Conservation (phyloP, 2,329 filamentous ascomycete species). For the Cladorrhinum sp. region DNA sequence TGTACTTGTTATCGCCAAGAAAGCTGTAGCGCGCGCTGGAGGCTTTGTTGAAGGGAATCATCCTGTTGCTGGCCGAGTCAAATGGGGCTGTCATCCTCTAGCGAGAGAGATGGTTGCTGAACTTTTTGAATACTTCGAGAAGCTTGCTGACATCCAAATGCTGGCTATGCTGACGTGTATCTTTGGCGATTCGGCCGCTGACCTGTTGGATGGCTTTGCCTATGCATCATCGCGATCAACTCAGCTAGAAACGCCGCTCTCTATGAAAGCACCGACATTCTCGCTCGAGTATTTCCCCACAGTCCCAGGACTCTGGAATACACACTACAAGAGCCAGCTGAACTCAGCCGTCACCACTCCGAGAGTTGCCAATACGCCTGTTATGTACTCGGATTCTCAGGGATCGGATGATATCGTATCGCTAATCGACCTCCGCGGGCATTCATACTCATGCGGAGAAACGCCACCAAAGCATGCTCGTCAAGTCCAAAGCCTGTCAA, state of each 20-base stretch:
- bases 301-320: constrained; percentile 52
- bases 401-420: constrained; percentile 55
- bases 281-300: constrained; percentile 65
- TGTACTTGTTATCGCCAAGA: constrained; percentile 66
- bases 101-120: constrained; percentile 59
- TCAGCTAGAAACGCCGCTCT: constrained; percentile 59
- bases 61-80: constrained; percentile 56
- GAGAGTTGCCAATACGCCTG: constrained; percentile 54
- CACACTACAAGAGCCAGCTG: constrained; percentile 49
- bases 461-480: constrained; percentile 54
- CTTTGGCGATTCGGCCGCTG: constrained; percentile 59
- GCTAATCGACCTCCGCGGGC: constrained; percentile 52
- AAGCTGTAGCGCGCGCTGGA: constrained; percentile 49
- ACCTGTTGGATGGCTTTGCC: constrained; percentile 48
- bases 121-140: constrained; percentile 63
- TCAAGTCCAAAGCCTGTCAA: constrained; percentile 53
- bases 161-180: constrained; percentile 69
- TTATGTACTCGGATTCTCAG: constrained; percentile 53
- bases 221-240: constrained; percentile 56
- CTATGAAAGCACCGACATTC: constrained; percentile 64
- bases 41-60: constrained; percentile 23
- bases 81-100: constrained; percentile 66
- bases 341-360: constrained; percentile 57
- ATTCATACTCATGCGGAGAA: constrained; percentile 61
- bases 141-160: constrained; percentile 64